Evolutionary conservation across 768 basidiomycete species (phyloP).

Genomic region (Agrocybe praecox): DNA sequence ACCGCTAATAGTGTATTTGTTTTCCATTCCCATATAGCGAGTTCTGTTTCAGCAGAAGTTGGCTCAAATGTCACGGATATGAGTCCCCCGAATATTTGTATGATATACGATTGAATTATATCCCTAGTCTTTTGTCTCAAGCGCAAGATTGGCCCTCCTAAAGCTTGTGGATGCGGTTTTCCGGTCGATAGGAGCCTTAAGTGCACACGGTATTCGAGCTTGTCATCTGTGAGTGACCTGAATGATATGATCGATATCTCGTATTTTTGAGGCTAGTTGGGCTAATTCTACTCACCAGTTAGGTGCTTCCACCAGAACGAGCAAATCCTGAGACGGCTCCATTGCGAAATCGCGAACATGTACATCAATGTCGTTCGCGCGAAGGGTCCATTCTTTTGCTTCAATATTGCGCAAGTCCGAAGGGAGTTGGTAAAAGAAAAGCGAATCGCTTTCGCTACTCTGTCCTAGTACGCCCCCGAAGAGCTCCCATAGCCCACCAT

Average conservation of each 20-base stretch:
- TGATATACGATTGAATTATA: constrained; percentile 35
- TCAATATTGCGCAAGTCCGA: constrained; percentile 50
- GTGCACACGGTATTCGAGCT: constrained; percentile 38
- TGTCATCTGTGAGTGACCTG: constrained; percentile 2
- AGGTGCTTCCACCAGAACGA: constrained; percentile 47
- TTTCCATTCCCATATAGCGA: constrained; percentile 72
- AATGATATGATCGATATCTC: neutral
- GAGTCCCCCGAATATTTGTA: constrained; percentile 59
- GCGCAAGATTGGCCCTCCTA: constrained; percentile 32
- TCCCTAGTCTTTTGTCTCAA: constrained; percentile 23
- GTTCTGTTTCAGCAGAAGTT: constrained; percentile 38
- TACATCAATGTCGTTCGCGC: constrained; percentile 30
- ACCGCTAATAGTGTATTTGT: constrained; percentile 53
- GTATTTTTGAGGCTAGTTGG: neutral
- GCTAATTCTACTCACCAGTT: constrained; percentile 2
- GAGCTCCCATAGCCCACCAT: constrained; percentile 56
- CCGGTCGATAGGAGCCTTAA: constrained; percentile 48
- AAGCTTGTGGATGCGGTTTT: constrained; percentile 45
- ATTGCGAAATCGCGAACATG: constrained; percentile 59
- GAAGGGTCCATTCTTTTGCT: constrained; percentile 45
- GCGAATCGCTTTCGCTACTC: constrained; percentile 22
- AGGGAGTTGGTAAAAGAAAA: constrained; percentile 52
- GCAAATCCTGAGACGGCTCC: constrained; percentile 69
- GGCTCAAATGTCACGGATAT: constrained; percentile 51
- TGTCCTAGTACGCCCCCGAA: constrained; percentile 61